Evolutionary conservation across 2,329 filamentous ascomycete genomes (phyloP), one percentile per base, ranked within the genome.

Genomic region (Alternaria sp.): DNA sequence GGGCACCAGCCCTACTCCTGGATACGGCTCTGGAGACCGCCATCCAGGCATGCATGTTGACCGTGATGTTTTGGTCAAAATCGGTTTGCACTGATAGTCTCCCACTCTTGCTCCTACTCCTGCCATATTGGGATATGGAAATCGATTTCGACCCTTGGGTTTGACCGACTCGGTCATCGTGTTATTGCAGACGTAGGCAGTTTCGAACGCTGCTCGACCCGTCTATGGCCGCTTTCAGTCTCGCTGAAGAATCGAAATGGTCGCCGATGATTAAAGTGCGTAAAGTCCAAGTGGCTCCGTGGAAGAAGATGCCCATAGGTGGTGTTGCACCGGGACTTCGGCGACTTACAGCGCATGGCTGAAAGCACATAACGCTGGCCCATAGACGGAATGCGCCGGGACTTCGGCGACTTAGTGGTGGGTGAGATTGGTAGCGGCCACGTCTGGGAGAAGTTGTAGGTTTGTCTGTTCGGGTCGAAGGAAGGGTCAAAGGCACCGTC

Each of bases 401-500:
- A 40, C 36, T 40, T 40, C 5, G 36, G 9, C 36, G 36, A 40
- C 36, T 40, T 40, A 15, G 32, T 36, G n/a, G 15, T 17, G 36
- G 36, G 36, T 62, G 78, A 78, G 61, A 78, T 63, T 44, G 76
- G 75, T 43, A 81, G 72, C 67, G 79, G 79, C 79, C 79, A 81
- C 58, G 79, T 76, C 61, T 73, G 73, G 57, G 72, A 68, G 68
- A 74, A 73, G 68, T 67, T 71, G 65, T 73, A 73, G 23, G 71
- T 63, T 61, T 73, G 73, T 60, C 74, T 74, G 70, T 73, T 78
- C 50, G 75, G 77, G 68, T 80, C 77, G 73, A 75, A 81, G 52
- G 68, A 69, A 32, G 76, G 68, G 69, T 78, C 80, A 66, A 81
- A 82, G 68, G 74, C 65, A 53, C 67, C 79, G 72, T 83, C 79